phyloP scores from a whole-genome alignment of 2,329 filamentous ascomycete genomes.

The Clarireedia homoeocarpa region DNA sequence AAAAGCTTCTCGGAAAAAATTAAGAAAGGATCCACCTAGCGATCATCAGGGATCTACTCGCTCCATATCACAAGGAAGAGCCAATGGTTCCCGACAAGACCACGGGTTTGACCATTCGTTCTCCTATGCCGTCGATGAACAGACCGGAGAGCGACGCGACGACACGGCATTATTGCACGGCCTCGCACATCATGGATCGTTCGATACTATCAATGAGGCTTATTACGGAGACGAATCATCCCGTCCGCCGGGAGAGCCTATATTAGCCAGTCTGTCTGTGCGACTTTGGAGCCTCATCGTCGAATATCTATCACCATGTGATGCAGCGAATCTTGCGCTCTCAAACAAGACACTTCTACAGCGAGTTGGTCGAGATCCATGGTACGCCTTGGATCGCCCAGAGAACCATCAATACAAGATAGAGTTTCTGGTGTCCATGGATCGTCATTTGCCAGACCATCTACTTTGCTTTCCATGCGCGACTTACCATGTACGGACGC shows the following conservation, averaged over 20 bases:
- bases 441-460: constrained; percentile 44
- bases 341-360: constrained; percentile 38
- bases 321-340: constrained; percentile 41
- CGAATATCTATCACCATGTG: constrained; percentile 35
- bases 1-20: constrained; percentile 2
- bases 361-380: constrained; percentile 35
- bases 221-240: constrained; percentile 8
- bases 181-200: constrained; percentile 25
- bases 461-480: constrained; percentile 52
- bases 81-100: not conserved
- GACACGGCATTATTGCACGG: constrained; percentile 28
- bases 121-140: constrained; percentile 15
- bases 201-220: constrained; percentile 18
- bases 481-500: constrained; percentile 45
- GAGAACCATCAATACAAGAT: constrained; percentile 38
- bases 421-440: constrained; percentile 43
- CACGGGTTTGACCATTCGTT: constrained; percentile 1
- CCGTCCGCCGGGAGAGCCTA: constrained; percentile 31
- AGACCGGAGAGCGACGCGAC: constrained; percentile 28
- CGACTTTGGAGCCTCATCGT: constrained; percentile 39
- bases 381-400: constrained; percentile 33
- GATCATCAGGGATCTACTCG: not conserved
- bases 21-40: constrained; percentile 5
- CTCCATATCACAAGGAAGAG: not conserved
- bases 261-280: constrained; percentile 38